A percentile compares a stretch with the other conserved stretches of the same genome.
phyloP scores from a whole-genome alignment of 1,284 basidiomycete genomes.

The Sparassis latifolia region DNA sequence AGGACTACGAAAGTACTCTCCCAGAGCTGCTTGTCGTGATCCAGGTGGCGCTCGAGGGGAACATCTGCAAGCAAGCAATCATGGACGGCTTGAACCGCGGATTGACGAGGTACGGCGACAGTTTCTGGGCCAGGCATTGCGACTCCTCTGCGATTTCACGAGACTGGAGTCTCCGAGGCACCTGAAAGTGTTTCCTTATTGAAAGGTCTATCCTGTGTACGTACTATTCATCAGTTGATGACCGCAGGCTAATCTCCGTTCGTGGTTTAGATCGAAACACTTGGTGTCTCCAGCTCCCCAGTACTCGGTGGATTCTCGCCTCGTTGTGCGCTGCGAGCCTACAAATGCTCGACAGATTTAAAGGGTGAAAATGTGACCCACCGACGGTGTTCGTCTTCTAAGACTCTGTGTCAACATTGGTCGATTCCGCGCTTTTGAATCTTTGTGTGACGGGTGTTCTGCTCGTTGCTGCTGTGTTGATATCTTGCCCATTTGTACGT shows the following conservation, averaged over 20 bases:
- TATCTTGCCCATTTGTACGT: constrained; percentile 48
- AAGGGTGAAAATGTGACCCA: too few species aligned
- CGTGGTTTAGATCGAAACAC: constrained; percentile 3
- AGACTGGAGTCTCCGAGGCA: constrained; percentile 87
- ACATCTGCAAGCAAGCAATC: constrained; percentile 83
- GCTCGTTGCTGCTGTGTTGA: constrained; percentile 57
- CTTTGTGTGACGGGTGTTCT: constrained; percentile 91
- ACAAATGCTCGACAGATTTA: too few species aligned
- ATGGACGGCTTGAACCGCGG: constrained; percentile 82
- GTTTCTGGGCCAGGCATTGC: not conserved
- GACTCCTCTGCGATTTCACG: constrained; percentile 74
- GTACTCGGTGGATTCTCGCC: too few species aligned
- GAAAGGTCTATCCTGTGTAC: constrained; percentile 89
- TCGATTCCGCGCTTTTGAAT: constrained; percentile 71
- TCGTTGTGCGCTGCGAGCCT: too few species aligned
- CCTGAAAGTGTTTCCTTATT: constrained; percentile 91
- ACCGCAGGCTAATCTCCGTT: not conserved
- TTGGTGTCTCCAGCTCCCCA: too few species aligned
- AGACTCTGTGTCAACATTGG: constrained; percentile 87
- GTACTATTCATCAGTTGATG: constrained; percentile 44
- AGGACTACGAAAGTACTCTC: constrained; percentile 79
- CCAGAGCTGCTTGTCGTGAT: constrained; percentile 94
- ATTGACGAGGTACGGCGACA: constrained; percentile 48
- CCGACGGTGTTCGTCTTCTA: constrained; percentile 54
- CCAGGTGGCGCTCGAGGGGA: constrained; percentile 94